Base-by-base conservation (phyloP, 139 green algal species). In the Trebouxia sp. region DNA sequence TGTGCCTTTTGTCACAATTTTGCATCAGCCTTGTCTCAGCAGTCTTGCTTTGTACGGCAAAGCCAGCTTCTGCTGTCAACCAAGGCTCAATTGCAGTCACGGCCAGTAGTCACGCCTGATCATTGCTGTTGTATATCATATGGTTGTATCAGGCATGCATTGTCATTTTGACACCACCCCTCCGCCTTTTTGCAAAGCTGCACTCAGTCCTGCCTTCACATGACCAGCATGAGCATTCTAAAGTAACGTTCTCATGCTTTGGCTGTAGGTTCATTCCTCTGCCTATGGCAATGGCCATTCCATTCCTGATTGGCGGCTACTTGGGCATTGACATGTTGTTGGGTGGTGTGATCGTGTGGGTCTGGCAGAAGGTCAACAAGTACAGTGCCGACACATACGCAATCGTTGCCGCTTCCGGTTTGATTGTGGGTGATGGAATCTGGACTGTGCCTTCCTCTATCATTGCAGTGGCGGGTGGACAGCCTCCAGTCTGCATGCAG, bases 401-500 rank as follows among this genome's bases (percentile, higher is more conserved):
- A 5, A 67, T 81, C 1, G 83, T 78, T 39, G 76, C 85, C 1
- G 84, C 79, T 5, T 77, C 80, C 5, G 84, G 84, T 6, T 50
- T 88, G 28, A 81, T 88, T 26, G 84, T 85, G 38, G 84, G 84
- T 7, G 84, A 88, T 78, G 84, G 84, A 24, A 37, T 88, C n/a
- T 85, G 79, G 66, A 51, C 78, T 0, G 80, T 88, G 6, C 84
- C 84, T 28, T 65, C 80, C 45, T 77, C 53, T 39, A 47, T 88
- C 8, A 35, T 83, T 12, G 84, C 76, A 9, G 83, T 88, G 6
- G 82, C 58, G 11, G 74, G 75, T 3, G 50, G 39, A 47, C 72
- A 37, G 53, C 81, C 81, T 41, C 81, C 81, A 28, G 26, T 85
- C n/a, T 85, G 82, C 76, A 83, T 85, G 82, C 58, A 69, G 32